These are phyloP conservation scores for Spinacia oleracea DNA, from an alignment of 179 eudicot species.

Conservation along the genomic window DNA sequence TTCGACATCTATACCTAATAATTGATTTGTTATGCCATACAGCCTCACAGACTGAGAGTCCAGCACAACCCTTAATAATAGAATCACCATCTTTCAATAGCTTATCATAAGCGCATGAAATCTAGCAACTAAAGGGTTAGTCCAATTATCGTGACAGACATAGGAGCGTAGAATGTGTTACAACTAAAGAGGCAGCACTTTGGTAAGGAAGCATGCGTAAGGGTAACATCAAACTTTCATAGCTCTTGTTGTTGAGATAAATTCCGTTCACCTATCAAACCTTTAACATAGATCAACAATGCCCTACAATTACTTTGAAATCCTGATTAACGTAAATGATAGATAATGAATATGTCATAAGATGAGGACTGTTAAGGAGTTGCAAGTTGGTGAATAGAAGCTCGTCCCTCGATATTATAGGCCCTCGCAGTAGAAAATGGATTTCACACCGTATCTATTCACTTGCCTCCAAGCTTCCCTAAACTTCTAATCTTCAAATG, in stretches of 20 bases:
- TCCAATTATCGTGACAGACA: neutral
- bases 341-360: neutral
- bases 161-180: too few relatives aligned
- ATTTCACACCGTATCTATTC: neutral
- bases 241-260: neutral
- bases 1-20: neutral
- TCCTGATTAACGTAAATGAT: neutral
- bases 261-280: neutral
- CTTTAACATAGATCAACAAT: neutral
- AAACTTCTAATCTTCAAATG: neutral
- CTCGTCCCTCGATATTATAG: neutral
- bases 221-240: neutral
- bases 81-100: neutral
- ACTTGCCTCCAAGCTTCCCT: neutral
- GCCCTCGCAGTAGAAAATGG: neutral
- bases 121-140: conserved; percentile 1
- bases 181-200: neutral
- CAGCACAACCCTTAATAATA: neutral
- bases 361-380: neutral
- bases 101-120: neutral
- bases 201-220: neutral
- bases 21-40: neutral
- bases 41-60: neutral
- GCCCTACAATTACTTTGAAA: neutral
- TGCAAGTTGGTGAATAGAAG: neutral